Base-by-base conservation (phyloP, 108 stramenopile genomes). In the Nitzschia palea region DNA sequence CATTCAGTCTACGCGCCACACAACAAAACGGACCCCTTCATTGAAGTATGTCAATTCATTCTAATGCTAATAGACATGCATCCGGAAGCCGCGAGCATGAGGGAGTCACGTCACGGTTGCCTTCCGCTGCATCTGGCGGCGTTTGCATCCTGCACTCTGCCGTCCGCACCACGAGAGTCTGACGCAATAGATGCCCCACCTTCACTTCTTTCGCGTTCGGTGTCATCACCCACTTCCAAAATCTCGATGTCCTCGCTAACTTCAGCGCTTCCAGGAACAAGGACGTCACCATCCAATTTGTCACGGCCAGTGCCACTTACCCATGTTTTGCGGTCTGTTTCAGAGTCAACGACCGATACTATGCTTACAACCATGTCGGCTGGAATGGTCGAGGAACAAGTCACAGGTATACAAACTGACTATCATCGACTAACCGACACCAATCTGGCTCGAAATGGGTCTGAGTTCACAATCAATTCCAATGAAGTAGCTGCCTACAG, bases 81-180 rank as follows among this genome's bases (percentile, higher is more conserved):
- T 56, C 93, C 93, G 6, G 88, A 90, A 48, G 90, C 90, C 26
- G 87, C 87, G 15, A 71, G 80, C 58, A 74, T 74, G 59, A 70
- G 93, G 55, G 93, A 95, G 48, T 81, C 86, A n/a, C 80, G 90
- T 28, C 93, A 95, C 54, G 93, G 93, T 8, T 95, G 93, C 71
- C 64, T 95, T 57, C 93, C 93, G 2, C 44, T 95, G 27, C 93
- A 95, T 76, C 64, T 95, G 65, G 88, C 86, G 5, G 83, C 86
- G 14, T 95, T 95, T 74, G 89, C 90, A 17, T 89, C 90, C 61
- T 91, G 88, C 34, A 60, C 67, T 9, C 26, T 54, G 40, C 37
- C 56, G 2, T 26, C 53, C 20, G 34, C 51, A 34, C 18, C 43
- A 29, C 10, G 48, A 34, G 37, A 18, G 58, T 30, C 55, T 45